A percentile compares a stretch with the other conserved stretches of the same genome.
phyloP scores from a whole-genome alignment of 225 moss, liverwort and hornwort genomes.

The Lunularia cruciata region DNA sequence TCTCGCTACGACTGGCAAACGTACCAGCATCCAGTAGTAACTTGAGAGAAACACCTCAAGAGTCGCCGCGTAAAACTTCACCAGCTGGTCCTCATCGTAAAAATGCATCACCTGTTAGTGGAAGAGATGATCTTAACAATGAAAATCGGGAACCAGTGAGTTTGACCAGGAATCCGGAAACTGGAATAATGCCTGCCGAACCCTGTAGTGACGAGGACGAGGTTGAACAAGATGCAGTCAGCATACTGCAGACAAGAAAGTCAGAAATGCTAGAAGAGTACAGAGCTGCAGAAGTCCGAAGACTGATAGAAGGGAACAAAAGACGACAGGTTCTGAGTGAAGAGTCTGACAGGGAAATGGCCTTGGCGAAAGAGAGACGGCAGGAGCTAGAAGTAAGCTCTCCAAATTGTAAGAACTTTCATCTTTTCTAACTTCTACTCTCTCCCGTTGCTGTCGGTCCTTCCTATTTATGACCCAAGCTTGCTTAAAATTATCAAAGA shows the following conservation, averaged over 20 bases:
- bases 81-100: too few species aligned
- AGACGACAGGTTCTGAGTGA: slow-evolving; percentile 28
- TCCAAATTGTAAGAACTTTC: slow-evolving; percentile 51
- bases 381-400: slow-evolving; percentile 54
- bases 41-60: not conserved
- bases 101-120: too few species aligned
- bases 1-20: not conserved
- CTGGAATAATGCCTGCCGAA: not conserved
- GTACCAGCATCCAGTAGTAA: not conserved
- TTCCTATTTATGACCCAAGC: too few species aligned
- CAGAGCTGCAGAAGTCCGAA: slow-evolving; percentile 24
- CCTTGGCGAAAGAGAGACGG: slow-evolving; percentile 32
- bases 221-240: slow-evolving; percentile 21
- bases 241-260: slow-evolving; percentile 16
- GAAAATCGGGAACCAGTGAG: too few species aligned
- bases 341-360: slow-evolving; percentile 19
- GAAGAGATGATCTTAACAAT: too few species aligned
- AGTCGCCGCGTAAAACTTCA: not conserved
- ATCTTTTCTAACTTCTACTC: slow-evolving; percentile 23
- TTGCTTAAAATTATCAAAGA: not conserved
- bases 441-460: not conserved
- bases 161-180: too few species aligned
- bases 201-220: not conserved
- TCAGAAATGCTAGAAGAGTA: slow-evolving; percentile 26
- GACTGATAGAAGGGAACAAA: not conserved